Conservation (phyloP, 495 filamentous ascomycete species). For the Evansstolkia leycettana region DNA sequence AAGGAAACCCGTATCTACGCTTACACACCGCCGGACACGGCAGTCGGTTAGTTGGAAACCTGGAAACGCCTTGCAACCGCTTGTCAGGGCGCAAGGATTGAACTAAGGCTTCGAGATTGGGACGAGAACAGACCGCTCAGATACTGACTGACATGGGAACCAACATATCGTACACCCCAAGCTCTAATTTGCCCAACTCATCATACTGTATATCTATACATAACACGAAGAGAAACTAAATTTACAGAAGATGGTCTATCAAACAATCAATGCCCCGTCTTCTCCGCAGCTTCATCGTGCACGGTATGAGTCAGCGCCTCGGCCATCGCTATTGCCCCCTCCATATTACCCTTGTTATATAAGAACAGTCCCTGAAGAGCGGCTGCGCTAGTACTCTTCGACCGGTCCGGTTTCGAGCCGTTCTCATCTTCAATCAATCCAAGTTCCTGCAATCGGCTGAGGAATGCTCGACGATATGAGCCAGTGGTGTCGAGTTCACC, state of each 20-base stretch:
- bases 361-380: constrained; percentile 88
- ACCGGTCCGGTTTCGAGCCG: constrained; percentile 23
- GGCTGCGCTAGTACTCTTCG: constrained; percentile 61
- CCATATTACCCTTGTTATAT: constrained; percentile 83
- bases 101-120: too few relatives aligned
- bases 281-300: constrained; percentile 19
- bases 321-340: constrained; percentile 73
- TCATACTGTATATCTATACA: background rate
- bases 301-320: constrained; percentile 40
- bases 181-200: too few relatives aligned
- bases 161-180: too few relatives aligned
- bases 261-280: constrained; percentile 3
- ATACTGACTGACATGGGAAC: too few relatives aligned
- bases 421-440: constrained; percentile 39
- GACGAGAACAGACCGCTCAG: too few relatives aligned
- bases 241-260: constrained; percentile 23
- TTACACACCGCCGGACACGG: too few relatives aligned
- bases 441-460: constrained; percentile 36
- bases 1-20: too few relatives aligned
- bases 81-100: too few relatives aligned
- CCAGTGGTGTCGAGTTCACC: constrained; percentile 61
- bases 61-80: too few relatives aligned
- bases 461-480: constrained; percentile 30
- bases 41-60: too few relatives aligned
- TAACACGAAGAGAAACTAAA: constrained; percentile 2